Base-by-base conservation (phyloP, 306 rosid species). In the Quercus wislizeni region DNA sequence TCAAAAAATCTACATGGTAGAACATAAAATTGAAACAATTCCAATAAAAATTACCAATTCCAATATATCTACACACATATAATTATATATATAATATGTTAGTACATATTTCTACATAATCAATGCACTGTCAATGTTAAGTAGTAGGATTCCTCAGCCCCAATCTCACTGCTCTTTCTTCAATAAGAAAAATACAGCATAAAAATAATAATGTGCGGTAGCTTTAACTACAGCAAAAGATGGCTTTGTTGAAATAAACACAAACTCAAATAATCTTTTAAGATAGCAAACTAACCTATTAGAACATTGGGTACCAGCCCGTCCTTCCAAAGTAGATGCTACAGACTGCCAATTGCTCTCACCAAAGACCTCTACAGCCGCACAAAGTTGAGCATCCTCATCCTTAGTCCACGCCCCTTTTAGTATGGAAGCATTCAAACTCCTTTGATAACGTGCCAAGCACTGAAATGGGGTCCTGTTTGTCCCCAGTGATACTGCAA, bases 301-400 rank as follows among this genome's bases (percentile, higher is more conserved):
- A 78, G 99, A 92, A 92, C 99, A 95, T 71, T 95, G 99, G 79
- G 95, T n/a, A 58, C 99, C 98, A 1, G 97, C 78, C 72, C 97
- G 86, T 82, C 98, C 90, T 69, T 91, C 97, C 88, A 95, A 81
- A 68, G 84, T 79, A 83, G 97, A 87, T 75, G 99, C 99, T 13
- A 95, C 92, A 73, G 87, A 76, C 80, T 95, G 99, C 99, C 99
- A 92, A 82, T 95, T 61, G 11, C 85, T 56, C 79, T 77, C 86
- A 27, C 99, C 99, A 84, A 76, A 84, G 68, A 49, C 19, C 61
- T 83, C 93, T 75, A 92, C 93, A 55, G 97, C 98, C 71, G 80
- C 76, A 56, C 91, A 78, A 73, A 95, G 99, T 85, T 80, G 88
- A 79, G 83, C 87, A 83, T 95, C 99, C 76, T 95, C 99, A 58